Conservation (phyloP, 78 protist species). For the Thecamonas trahens region DNA sequence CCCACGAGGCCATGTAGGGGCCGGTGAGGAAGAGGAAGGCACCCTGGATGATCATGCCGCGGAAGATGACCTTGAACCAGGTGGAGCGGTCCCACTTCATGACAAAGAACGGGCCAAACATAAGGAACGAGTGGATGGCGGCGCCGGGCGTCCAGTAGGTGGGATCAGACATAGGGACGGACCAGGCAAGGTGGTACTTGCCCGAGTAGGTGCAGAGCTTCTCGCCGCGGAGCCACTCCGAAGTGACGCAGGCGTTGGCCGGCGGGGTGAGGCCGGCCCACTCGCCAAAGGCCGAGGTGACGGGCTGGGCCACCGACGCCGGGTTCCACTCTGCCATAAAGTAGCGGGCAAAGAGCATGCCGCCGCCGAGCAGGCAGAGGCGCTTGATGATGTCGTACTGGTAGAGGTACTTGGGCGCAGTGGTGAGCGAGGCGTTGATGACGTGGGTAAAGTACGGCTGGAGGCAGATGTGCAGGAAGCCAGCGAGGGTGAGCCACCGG, state of each 20-base stretch:
- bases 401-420: background rate
- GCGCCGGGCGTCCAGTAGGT: slow-evolving; percentile 7
- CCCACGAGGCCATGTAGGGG: slow-evolving; percentile 7
- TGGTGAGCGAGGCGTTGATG: slow-evolving; percentile 11
- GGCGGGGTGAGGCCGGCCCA: slow-evolving; percentile 8
- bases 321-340: too few species aligned
- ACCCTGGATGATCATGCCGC: slow-evolving; percentile 26
- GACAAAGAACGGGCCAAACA: slow-evolving; percentile 38
- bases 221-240: slow-evolving; percentile 30
- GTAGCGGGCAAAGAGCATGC: background rate
- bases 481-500: slow-evolving; percentile 20
- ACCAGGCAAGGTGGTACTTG: slow-evolving; percentile 32
- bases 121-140: slow-evolving; percentile 25
- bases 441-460: slow-evolving; percentile 31
- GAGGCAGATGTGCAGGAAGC: slow-evolving; percentile 35
- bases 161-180: slow-evolving; percentile 28
- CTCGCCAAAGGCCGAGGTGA: background rate
- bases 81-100: background rate
- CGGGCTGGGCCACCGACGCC: too few species aligned
- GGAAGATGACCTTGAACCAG: too few species aligned
- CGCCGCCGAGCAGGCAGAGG: slow-evolving; percentile 16
- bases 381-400: background rate
- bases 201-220: slow-evolving; percentile 22
- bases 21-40: slow-evolving; percentile 22
- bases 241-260: background rate